Evolutionary conservation across 2,329 filamentous ascomycete genomes (phyloP), one percentile per base, ranked within the genome.

Genomic region (Fusarium humuli): DNA sequence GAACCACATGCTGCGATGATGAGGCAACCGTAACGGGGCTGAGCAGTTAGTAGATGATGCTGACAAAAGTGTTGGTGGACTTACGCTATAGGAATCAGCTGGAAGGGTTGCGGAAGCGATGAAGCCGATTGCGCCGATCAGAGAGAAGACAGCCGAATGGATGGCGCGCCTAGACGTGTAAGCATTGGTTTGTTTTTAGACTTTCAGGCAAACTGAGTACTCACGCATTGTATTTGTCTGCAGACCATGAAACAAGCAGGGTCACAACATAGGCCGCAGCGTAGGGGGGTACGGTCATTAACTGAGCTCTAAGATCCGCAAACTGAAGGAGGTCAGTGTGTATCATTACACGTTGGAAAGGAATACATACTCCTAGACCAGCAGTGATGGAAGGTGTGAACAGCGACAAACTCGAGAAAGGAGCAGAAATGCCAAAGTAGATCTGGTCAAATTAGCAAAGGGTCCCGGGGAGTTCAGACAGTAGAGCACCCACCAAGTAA

Each of bases 211-310:
- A 18, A 8, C 18, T 3, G 7, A 13, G 12, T 1, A 61, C 72
- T 60, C 1, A 74, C 72, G 84, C 82, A 56, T 89, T 88, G 73
- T 83, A 84, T 61, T 79, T 84, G 71, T 92, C 90, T 1, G 87
- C 88, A 0, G 88, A 89, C 80, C 84, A 91, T 3, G 88, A 82
- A 30, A 75, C 78, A 18, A 76, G 27, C 4, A 81, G 65, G 8
- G 79, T 79, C 11, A 75, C 71, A 2, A 81, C 77, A 75, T 88
- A 88, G 3, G 85, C 86, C 3, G 84, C 85, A 4, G 86, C 87
- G 67, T 88, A 90, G 0, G 88, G 88, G 2, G 88, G 88, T 0
- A 90, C 87, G 5, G 87, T 89, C 82, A 90, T 87, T 18, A 90
- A 77, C 73, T 90, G 88, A 6, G 87, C 87, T 30, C 79, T 75